These are phyloP conservation scores for Fusarium compactum DNA, from an alignment of 2,329 filamentous ascomycete genomes.

Conservation along the genomic window DNA sequence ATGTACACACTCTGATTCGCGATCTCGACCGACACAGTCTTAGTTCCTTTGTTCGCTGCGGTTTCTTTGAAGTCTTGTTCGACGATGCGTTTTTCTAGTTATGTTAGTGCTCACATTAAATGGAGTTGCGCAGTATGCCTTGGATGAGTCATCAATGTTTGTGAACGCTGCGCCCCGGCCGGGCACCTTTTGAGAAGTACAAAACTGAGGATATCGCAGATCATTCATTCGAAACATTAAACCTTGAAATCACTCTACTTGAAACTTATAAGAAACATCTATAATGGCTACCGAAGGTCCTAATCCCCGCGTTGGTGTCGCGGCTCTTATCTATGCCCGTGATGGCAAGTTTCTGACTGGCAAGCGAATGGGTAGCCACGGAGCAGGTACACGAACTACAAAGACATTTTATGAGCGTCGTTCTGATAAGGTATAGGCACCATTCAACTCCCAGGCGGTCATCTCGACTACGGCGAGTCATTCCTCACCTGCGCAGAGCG, in stretches of 20 bases:
- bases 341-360: constrained; percentile 62
- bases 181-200: constrained; percentile 5
- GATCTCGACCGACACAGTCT: neutral
- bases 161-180: constrained; percentile 11
- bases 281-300: constrained; percentile 32
- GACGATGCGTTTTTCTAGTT: constrained; percentile 6
- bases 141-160: constrained; percentile 27
- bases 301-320: constrained; percentile 61
- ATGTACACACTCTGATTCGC: neutral
- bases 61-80: neutral
- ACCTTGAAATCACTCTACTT: neutral
- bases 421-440: constrained; percentile 57
- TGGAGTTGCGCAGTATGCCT: neutral
- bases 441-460: constrained; percentile 78
- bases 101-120: neutral
- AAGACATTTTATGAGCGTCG: no score
- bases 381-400: constrained; percentile 54
- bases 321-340: constrained; percentile 58
- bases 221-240: neutral
- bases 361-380: constrained; percentile 62
- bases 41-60: neutral
- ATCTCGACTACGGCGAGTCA: constrained; percentile 77
- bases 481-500: constrained; percentile 72
- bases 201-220: constrained; percentile 5
- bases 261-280: no score